phyloP scores from a whole-genome alignment of 1,284 basidiomycete genomes.

The Heterobasidion occidentale region DNA sequence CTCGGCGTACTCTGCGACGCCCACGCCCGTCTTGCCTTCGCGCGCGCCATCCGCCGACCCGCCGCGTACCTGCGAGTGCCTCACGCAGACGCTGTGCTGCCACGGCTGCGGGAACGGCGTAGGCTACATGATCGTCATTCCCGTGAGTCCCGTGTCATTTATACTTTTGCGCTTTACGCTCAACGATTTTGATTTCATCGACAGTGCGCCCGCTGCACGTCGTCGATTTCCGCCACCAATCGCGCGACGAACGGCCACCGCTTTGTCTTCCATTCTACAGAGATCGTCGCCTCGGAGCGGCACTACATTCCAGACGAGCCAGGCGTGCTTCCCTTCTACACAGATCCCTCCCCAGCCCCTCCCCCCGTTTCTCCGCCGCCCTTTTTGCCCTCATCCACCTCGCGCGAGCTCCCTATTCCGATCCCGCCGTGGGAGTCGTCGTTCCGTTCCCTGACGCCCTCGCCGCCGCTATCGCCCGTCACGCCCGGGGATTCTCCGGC shows the following conservation, averaged over 20 bases:
- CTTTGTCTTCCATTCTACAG: constrained; percentile 80
- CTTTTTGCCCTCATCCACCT: constrained; percentile 14
- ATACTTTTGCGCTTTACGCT: not conserved
- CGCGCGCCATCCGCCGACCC: constrained; percentile 16
- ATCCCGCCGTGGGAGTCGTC: not conserved
- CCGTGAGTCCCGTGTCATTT: constrained; percentile 29
- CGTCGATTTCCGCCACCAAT: constrained; percentile 55
- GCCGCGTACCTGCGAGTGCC: constrained; percentile 57
- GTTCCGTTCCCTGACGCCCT: not conserved
- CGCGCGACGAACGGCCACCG: constrained; percentile 79
- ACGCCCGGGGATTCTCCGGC: not conserved
- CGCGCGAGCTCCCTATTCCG: not conserved
- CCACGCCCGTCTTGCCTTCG: constrained; percentile 21
- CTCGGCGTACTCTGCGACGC: constrained; percentile 45
- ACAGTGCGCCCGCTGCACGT: constrained; percentile 64
- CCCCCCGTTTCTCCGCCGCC: constrained; percentile 11
- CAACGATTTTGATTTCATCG: constrained; percentile 1
- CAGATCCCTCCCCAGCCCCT: constrained; percentile 12
- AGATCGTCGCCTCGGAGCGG: constrained; percentile 66
- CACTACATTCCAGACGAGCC: constrained; percentile 64
- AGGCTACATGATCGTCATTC: constrained; percentile 72
- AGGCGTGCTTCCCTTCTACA: constrained; percentile 44
- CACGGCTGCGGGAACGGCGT: constrained; percentile 72
- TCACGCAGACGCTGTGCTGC: constrained; percentile 74
- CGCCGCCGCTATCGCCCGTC: not conserved